Percentiles rank a stretch among this genome's conserved stretches.
These are phyloP conservation scores for Lachnellula willkommii DNA, from an alignment of 2,329 filamentous ascomycete species.

Conservation along the genomic window DNA sequence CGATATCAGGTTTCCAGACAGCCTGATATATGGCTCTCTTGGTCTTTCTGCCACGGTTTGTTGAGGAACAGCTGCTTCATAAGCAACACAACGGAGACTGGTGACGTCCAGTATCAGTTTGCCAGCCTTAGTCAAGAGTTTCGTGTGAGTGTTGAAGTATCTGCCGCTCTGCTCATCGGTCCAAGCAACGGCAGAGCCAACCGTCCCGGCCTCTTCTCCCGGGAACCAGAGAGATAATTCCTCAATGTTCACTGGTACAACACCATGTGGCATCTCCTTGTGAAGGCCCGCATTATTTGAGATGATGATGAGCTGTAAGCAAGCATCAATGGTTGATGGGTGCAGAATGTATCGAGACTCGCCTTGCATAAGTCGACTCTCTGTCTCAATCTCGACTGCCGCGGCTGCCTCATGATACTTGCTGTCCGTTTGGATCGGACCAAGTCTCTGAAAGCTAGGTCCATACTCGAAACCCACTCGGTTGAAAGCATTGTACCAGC, in stretches of 20 bases:
- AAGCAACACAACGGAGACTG: neutral
- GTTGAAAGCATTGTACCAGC: conserved; percentile 33
- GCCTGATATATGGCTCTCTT: neutral
- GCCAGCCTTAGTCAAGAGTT: neutral
- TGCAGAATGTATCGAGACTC: conserved; percentile 44
- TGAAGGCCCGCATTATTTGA: conserved; percentile 29
- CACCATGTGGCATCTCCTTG: conserved; percentile 29
- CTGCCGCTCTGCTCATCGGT: neutral
- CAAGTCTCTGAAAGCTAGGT: conserved; percentile 34
- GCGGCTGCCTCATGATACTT: conserved; percentile 27
- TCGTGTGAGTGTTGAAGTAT: conserved; percentile 2
- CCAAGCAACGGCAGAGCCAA: neutral
- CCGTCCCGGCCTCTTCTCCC: neutral
- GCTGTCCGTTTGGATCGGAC: conserved; percentile 27
- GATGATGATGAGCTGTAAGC: conserved; percentile 44
- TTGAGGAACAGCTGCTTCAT: neutral
- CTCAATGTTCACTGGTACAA: conserved; percentile 30
- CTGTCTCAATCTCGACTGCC: conserved; percentile 19
- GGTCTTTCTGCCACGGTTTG: neutral
- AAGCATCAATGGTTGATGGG: conserved; percentile 49
- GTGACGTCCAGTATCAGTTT: neutral
- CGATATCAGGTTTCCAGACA: neutral
- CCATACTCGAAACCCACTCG: conserved; percentile 37
- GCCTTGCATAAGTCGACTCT: conserved; percentile 9
- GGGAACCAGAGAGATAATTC: conserved; percentile 25